Evolutionary conservation across 352 stramenopile species (phyloP), one percentile per base, ranked within the genome.

Genomic region (Pythium myriotylum): DNA sequence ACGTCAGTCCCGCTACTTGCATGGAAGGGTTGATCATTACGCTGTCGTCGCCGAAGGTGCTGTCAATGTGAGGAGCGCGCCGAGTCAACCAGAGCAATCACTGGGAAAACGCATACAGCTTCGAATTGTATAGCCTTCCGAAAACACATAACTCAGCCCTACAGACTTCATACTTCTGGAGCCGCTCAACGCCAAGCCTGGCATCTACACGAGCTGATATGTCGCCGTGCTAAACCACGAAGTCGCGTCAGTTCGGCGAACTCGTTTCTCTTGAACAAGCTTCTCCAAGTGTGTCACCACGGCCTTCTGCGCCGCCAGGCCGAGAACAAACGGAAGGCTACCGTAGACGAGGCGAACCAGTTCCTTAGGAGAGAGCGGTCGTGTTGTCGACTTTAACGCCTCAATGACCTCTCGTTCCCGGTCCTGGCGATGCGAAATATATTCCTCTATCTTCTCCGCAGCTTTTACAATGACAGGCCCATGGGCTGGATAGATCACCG

Each of bases 401-500:
- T 42, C 23, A 1, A 96, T 51, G 23, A 96, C 72, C 27, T 94
- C 73, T 19, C 75, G 42, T 54, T 94, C 87, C 16, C 88, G 86
- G 62, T 89, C 65, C 49, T 84, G 65, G 14, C 88, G 83, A 57
- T 96, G 88, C 12, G 55, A 53, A 17, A 93, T 77, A 66, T 95
- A 94, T 63, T 92, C 82, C 26, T 76, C 52, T 33, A 96, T 88
- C 65, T 90, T 91, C 7, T 62, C 65, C 8, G 61, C n/a, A n/a
- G 84, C 82, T 33, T 92, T 69, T 0, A 63, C 29, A 1, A 94
- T 76, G 14, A 94, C 73, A 0, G 81, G 80, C 0, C 88, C 88
- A 41, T 96, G 88, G 3, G 81, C 86, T 0, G 85, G 81, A 50
- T 90, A 95, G 29, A 96, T 88, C 10, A 77, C 72, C 22, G 39